Conservation (phyloP, 495 filamentous ascomycete genomes). For the Aspergillus incahuasiensis region DNA sequence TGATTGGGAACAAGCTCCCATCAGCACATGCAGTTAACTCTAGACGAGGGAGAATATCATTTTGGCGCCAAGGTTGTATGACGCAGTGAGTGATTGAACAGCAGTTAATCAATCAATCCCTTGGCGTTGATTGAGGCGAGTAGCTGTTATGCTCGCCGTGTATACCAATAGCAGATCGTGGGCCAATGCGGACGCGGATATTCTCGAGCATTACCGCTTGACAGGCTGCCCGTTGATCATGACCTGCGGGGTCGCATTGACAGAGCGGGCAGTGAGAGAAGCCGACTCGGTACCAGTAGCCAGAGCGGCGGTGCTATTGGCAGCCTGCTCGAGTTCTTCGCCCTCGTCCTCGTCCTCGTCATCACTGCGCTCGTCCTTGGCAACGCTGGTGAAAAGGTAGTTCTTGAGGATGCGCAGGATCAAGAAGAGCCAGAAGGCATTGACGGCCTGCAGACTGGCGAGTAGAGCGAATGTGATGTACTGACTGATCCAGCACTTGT, state of each 20-base stretch:
- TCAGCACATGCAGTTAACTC: slow-evolving; percentile 14
- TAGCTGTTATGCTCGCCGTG: no score
- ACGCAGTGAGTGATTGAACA: no score
- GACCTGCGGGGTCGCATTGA: slow-evolving; percentile 32
- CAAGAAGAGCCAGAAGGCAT: slow-evolving; percentile 83
- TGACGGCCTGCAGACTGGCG: slow-evolving; percentile 70
- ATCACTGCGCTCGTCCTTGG: slow-evolving; percentile 57
- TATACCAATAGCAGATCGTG: no score
- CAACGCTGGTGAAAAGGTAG: slow-evolving; percentile 47
- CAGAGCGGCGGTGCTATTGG: slow-evolving; percentile 23
- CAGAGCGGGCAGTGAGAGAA: slow-evolving; percentile 18
- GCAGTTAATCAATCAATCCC: no score
- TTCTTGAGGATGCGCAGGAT: slow-evolving; percentile 69
- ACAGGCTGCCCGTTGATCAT: slow-evolving; percentile 38
- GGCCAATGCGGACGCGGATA: no score
- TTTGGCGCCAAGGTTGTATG: not conserved
- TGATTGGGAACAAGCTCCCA: slow-evolving; percentile 7
- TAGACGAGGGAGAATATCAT: slow-evolving; percentile 5
- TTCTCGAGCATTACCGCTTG: slow-evolving; percentile 3
- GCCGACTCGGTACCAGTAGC: slow-evolving; percentile 28
- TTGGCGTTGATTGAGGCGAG: no score
- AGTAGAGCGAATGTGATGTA: slow-evolving; percentile 68
- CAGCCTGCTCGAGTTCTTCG: slow-evolving; percentile 24
- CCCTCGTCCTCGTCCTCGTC: slow-evolving; percentile 53
- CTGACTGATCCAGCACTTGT: slow-evolving; percentile 76